Conservation (phyloP, 805 yeast genomes). For the Schizosaccharomyces octosporus region DNA sequence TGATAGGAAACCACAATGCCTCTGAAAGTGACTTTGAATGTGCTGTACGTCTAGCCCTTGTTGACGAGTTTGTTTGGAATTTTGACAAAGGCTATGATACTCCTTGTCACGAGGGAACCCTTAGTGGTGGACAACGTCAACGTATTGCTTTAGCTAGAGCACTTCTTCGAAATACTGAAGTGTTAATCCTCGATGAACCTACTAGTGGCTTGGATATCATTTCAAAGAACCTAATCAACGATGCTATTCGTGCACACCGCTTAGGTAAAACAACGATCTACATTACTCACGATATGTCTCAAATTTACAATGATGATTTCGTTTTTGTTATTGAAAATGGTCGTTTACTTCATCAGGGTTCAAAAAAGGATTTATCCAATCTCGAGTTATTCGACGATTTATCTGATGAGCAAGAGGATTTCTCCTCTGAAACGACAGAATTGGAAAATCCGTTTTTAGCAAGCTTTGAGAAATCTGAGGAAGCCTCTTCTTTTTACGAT, state of each 20-base stretch:
- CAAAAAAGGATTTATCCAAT: not conserved
- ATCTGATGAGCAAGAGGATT: not conserved
- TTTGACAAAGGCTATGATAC: conserved; percentile 35
- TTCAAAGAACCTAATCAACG: conserved; percentile 23
- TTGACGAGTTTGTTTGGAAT: conserved; percentile 24
- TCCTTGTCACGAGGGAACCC: conserved; percentile 20
- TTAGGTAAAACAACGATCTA: conserved; percentile 48
- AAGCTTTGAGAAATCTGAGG: too few species aligned
- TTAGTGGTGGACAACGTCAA: conserved; percentile 87
- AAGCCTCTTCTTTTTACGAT: too few species aligned
- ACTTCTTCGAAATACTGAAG: conserved; percentile 39
- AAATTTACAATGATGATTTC: conserved; percentile 31
- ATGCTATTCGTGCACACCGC: conserved; percentile 35
- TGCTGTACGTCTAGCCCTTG: conserved; percentile 29
- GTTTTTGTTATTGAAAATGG: conserved; percentile 42
- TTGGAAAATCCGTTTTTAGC: too few species aligned
- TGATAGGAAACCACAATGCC: conserved; percentile 12
- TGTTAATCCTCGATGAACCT: conserved; percentile 67
- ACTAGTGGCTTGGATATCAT: conserved; percentile 51
- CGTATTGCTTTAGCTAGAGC: conserved; percentile 72
- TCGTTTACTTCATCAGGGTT: conserved; percentile 11
- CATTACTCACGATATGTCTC: conserved; percentile 51
- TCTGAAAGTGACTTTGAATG: conserved; percentile 14
- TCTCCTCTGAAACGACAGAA: too few species aligned
- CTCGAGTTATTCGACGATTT: not conserved